phyloP scores from a whole-genome alignment of 1,284 basidiomycete genomes.

The Malassezia slooffiae region DNA sequence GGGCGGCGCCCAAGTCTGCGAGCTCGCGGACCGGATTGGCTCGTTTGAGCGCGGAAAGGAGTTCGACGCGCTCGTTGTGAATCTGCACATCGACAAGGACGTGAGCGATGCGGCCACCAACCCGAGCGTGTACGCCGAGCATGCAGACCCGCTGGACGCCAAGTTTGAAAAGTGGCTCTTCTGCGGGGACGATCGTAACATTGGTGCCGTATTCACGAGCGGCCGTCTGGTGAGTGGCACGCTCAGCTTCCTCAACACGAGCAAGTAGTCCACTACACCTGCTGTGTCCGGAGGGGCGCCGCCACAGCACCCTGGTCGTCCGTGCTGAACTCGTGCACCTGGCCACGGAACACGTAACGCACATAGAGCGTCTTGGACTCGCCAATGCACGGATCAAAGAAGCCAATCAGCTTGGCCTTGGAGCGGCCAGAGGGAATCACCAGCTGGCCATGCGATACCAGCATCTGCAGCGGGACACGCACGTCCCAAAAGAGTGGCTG shows the following conservation, averaged over 20 bases:
- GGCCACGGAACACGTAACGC: constrained; percentile 63
- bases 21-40: constrained; percentile 61
- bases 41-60: constrained; percentile 69
- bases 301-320: constrained; percentile 61
- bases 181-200: constrained; percentile 68
- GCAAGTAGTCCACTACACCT: no score
- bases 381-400: constrained; percentile 63
- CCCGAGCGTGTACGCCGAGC: constrained; percentile 55
- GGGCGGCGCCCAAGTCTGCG: constrained; percentile 77
- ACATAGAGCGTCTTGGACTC: constrained; percentile 59
- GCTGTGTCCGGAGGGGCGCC: constrained; percentile 54
- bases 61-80: constrained; percentile 75
- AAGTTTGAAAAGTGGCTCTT: constrained; percentile 42
- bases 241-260: no score
- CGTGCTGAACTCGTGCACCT: constrained; percentile 63
- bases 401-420: constrained; percentile 59
- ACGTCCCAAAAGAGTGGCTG: constrained; percentile 58
- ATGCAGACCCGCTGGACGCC: constrained; percentile 46
- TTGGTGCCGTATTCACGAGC: constrained; percentile 71
- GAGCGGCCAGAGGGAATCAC: constrained; percentile 63
- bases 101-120: constrained; percentile 49
- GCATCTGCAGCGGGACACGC: constrained; percentile 65
- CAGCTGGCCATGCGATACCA: constrained; percentile 67
- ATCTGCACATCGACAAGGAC: constrained; percentile 51
- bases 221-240: constrained; percentile 65